phyloP scores from a whole-genome alignment of 1,284 basidiomycete genomes.

The Cryptococcus wingfieldii region DNA sequence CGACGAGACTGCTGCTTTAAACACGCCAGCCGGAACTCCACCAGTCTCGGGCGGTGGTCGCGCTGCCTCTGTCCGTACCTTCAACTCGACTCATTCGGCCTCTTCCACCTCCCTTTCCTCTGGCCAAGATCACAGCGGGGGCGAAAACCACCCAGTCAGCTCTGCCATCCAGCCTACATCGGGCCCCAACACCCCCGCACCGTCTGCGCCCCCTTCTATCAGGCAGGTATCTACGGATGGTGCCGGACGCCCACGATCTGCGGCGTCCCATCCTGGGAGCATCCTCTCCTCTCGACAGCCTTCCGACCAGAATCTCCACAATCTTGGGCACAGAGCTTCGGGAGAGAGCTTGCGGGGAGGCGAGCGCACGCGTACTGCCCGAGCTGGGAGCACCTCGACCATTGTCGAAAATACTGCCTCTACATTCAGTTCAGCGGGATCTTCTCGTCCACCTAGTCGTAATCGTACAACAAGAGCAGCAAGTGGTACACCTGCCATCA shows the following conservation, averaged over 20 bases:
- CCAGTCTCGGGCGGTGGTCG: conserved; percentile 1
- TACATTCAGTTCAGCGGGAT: conserved; percentile 2
- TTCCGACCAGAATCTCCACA: conserved; percentile 11
- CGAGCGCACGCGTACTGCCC: conserved; percentile 15
- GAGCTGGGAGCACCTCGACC: conserved; percentile 25
- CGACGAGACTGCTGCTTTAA: neutral
- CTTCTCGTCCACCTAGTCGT: neutral
- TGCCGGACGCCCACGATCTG: conserved; percentile 2
- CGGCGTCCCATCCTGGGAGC: conserved; percentile 2
- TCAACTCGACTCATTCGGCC: conserved; percentile 18
- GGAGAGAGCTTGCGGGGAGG: conserved; percentile 14
- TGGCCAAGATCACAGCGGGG: conserved; percentile 12
- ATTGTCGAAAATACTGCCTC: conserved; percentile 21
- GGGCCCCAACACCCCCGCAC: conserved; percentile 16
- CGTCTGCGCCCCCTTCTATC: conserved; percentile 24
- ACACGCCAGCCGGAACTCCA: neutral
- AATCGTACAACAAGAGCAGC: conserved; percentile 1
- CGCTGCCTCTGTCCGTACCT: conserved; percentile 29
- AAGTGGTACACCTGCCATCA: conserved; percentile 7
- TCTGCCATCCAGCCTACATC: conserved; percentile 26
- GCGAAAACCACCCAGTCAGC: conserved; percentile 16
- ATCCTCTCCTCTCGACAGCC: neutral
- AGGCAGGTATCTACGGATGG: conserved; percentile 7
- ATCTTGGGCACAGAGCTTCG: conserved; percentile 1
- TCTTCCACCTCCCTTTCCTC: conserved; percentile 21